Percentiles rank a stretch among this genome's conserved stretches.
phyloP scores from a whole-genome alignment of 129 eudicot genomes.

The Cynara cardunculus region DNA sequence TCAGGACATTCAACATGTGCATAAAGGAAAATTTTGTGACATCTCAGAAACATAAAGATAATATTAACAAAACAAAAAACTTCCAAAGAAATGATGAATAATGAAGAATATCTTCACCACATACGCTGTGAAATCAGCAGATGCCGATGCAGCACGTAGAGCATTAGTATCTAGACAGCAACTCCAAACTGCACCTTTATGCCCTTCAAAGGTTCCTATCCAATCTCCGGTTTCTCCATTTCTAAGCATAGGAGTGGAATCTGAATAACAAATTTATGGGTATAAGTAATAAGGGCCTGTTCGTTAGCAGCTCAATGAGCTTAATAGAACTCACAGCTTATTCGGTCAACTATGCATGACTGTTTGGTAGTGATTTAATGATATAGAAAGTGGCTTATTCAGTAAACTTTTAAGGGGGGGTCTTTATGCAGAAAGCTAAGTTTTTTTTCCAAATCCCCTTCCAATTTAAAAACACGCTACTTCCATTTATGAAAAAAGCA shows the following conservation, averaged over 20 bases:
- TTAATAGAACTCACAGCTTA: too few relatives aligned
- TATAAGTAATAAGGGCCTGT: neutral
- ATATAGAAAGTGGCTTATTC: too few relatives aligned
- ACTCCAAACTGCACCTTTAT: constrained; percentile 92
- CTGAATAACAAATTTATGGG: constrained; percentile 22
- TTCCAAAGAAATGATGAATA: neutral
- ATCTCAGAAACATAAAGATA: neutral
- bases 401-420: too few relatives aligned
- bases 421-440: too few relatives aligned
- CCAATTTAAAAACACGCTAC: too few relatives aligned
- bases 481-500: too few relatives aligned
- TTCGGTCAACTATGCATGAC: too few relatives aligned
- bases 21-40: neutral
- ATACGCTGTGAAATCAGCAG: constrained; percentile 85
- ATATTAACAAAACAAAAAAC: neutral
- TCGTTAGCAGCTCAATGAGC: too few relatives aligned
- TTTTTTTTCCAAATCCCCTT: too few relatives aligned
- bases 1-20: neutral
- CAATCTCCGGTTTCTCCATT: constrained; percentile 88
- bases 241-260: constrained; percentile 77
- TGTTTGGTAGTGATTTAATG: too few relatives aligned
- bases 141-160: constrained; percentile 71
- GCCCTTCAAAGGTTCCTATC: constrained; percentile 84
- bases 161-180: constrained; percentile 74
- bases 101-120: constrained; percentile 3